phyloP scores from a whole-genome alignment of 179 eudicot species.

The Corrigiola litoralis region DNA sequence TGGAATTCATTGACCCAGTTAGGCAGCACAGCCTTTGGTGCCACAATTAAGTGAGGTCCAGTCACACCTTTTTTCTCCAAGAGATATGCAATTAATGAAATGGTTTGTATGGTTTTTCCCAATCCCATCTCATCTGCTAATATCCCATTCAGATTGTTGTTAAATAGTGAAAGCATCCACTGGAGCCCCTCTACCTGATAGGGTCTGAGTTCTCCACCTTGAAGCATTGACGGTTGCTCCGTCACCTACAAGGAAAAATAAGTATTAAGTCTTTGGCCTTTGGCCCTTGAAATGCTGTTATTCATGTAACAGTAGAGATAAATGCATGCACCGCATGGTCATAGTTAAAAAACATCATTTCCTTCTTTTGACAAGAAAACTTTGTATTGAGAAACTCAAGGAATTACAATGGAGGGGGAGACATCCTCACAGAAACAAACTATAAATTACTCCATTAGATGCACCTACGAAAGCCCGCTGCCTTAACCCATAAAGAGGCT shows the following conservation, averaged over 20 bases:
- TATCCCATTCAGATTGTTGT: slow-evolving; percentile 95
- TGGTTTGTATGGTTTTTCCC: slow-evolving; percentile 98
- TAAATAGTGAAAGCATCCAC: slow-evolving; percentile 97
- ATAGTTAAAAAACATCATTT: neutral
- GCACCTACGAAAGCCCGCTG: no score
- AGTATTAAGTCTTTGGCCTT: neutral
- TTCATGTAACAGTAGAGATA: neutral
- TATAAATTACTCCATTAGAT: no score
- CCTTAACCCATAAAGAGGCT: no score
- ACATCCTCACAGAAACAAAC: no score
- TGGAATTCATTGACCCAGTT: slow-evolving; percentile 89
- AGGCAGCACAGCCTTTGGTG: slow-evolving; percentile 98
- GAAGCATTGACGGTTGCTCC: slow-evolving; percentile 98
- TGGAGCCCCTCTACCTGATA: slow-evolving; percentile 99
- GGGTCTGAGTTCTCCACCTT: slow-evolving; percentile 95
- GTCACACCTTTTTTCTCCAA: slow-evolving; percentile 81
- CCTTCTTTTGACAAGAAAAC: no score
- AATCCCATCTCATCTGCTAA: slow-evolving; percentile 99
- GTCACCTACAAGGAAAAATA: slow-evolving; percentile 56
- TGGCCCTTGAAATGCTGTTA: neutral
- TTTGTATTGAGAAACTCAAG: no score
- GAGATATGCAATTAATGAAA: slow-evolving; percentile 85
- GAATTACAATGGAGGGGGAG: no score
- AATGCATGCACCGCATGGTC: neutral
- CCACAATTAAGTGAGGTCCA: slow-evolving; percentile 97